A percentile compares a stretch with the other conserved stretches of the same genome.
These are phyloP conservation scores for Stenocarpella maydis DNA, from an alignment of 2,329 filamentous ascomycete species.

Conservation along the genomic window DNA sequence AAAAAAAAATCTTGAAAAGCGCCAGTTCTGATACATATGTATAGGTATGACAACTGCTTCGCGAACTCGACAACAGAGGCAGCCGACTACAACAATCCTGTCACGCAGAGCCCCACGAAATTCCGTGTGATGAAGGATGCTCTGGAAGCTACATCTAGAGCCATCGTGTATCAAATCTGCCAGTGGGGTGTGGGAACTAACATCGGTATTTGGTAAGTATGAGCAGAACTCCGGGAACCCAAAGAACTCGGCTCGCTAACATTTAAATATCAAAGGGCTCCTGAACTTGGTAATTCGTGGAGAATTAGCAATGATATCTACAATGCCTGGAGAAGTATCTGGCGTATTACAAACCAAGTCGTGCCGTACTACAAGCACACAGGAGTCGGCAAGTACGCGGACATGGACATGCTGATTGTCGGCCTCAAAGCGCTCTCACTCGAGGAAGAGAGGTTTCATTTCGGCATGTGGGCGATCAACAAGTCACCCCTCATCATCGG, in stretches of 20 bases:
- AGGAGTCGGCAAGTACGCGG: constrained; percentile 56
- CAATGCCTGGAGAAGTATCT: constrained; percentile 59
- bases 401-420: constrained; percentile 62
- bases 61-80: constrained; percentile 51
- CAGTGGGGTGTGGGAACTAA: constrained; percentile 61
- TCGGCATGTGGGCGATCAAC: constrained; percentile 60
- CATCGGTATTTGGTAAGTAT: constrained; percentile 51
- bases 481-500: constrained; percentile 61
- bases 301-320: constrained; percentile 64
- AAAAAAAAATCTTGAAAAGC: too few relatives aligned
- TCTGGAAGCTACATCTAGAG: constrained; percentile 48
- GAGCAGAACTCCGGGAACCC: too few relatives aligned
- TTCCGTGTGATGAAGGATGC: constrained; percentile 57
- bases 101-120: constrained; percentile 49
- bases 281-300: constrained; percentile 56
- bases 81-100: constrained; percentile 51
- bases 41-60: constrained; percentile 60
- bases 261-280: constrained; percentile 44
- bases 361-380: constrained; percentile 56
- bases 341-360: constrained; percentile 60
- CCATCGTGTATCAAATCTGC: constrained; percentile 59
- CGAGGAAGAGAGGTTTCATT: constrained; percentile 60
- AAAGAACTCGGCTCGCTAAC: fast-evolving
- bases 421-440: constrained; percentile 54
- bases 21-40: background rate